These are phyloP conservation scores for Begonia peltatifolia DNA, from an alignment of 306 rosid species.

Conservation along the genomic window DNA sequence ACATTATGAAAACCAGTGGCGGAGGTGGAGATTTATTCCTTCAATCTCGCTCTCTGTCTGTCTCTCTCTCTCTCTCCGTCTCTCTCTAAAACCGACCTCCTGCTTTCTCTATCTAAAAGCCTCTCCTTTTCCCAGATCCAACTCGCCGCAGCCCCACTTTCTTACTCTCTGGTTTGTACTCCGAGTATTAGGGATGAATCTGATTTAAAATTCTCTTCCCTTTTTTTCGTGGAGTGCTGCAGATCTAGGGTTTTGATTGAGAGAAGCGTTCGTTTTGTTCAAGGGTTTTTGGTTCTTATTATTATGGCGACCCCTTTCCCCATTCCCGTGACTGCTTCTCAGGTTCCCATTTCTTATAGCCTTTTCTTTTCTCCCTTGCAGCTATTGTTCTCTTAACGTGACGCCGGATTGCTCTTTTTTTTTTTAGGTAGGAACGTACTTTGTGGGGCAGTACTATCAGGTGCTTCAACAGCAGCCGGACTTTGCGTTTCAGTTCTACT, in stretches of 20 bases:
- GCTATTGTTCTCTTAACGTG: too few species aligned
- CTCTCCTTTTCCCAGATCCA: constrained; percentile 4
- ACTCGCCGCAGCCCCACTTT: too few species aligned
- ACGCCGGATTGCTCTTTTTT: neutral
- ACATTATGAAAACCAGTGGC: too few species aligned
- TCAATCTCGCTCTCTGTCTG: neutral
- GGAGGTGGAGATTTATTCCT: neutral
- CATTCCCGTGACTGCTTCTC: constrained; percentile 73
- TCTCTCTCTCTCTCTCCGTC: constrained; percentile 12
- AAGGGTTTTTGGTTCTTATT: constrained; percentile 49
- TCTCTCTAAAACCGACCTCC: constrained; percentile 8
- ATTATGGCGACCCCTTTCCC: constrained; percentile 70
- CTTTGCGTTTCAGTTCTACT: constrained; percentile 80
- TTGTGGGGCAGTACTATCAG: constrained; percentile 90
- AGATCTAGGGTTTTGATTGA: constrained; percentile 34
- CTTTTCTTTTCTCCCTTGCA: neutral
- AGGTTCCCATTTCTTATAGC: constrained; percentile 30
- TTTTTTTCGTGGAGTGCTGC: constrained; percentile 18
- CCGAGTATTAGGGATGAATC: constrained; percentile 4
- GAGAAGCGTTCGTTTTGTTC: neutral
- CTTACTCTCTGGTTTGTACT: neutral
- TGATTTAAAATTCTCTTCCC: constrained; percentile 1
- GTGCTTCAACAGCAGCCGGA: constrained; percentile 88
- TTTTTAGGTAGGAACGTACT: constrained; percentile 82
- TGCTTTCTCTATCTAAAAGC: constrained; percentile 1